Evolutionary conservation across 75 land plant species (phyloP), one percentile per base, ranked within the genome.

Genomic region (Azolla pinnata): DNA sequence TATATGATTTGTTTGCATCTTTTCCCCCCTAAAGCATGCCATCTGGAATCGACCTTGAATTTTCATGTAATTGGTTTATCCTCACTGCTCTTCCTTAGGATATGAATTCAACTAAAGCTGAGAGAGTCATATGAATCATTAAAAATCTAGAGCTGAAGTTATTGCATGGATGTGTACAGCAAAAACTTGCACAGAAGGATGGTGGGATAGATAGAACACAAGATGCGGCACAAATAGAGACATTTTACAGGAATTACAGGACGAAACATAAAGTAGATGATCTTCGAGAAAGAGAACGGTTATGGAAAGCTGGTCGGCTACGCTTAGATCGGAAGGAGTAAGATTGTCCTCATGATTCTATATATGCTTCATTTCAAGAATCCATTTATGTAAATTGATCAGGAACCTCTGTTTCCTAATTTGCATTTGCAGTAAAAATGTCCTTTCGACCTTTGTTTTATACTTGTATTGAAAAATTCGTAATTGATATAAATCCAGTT

Each of bases 141-240:
- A n/a, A n/a, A n/a, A n/a, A n/a, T n/a, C n/a, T n/a, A n/a, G n/a
- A n/a, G n/a, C n/a, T n/a, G n/a, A n/a, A n/a, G n/a, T n/a, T n/a
- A n/a, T n/a, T n/a, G n/a, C n/a, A n/a, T n/a, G n/a, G 3, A 30
- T 46, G 55, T 33, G 33, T 75, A 44, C 97, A 93, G 99, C 99
- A 90, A 95, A 95, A 86, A 65, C 79, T 76, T 18, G 79, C 88
- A 1, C 83, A 83, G 54, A 77, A 56, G 68, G 97, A 95, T 21
- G 88, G 77, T 21, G 44, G 54, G 42, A 77, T 86, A 31, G 97
- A 95, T 69, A 79, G 97, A 31, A 90, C 79, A 68, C 83, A 75
- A 33, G 99, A 95, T 56, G 77, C 90, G 62, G 69, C 63, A 26
- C 68, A 79, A 2, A 47, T 95, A 42, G 73, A 65, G 52, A 80